A percentile compares a stretch with the other conserved stretches of the same genome.
Evolutionary conservation across 257 asterid species (phyloP).

Genomic region (Prunella vulgaris): DNA sequence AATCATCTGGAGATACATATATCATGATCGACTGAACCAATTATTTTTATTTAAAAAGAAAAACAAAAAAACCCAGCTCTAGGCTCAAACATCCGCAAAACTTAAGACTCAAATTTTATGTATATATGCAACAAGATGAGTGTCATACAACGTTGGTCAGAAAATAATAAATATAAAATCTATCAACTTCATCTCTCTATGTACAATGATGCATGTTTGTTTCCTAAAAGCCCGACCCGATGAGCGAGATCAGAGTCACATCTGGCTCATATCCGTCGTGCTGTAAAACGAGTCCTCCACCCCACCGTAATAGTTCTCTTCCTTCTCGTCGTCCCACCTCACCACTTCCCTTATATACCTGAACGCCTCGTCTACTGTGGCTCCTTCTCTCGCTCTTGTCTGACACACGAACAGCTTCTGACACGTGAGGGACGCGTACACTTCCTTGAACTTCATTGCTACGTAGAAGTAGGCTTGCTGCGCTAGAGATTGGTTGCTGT

Average conservation of each 20-base stretch:
- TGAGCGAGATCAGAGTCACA: background rate
- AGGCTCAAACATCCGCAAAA: too few relatives aligned
- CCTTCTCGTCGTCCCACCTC: slow-evolving; percentile 90
- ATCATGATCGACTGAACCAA: too few relatives aligned
- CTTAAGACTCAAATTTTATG: background rate
- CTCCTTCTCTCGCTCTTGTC: slow-evolving; percentile 68
- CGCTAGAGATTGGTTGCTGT: slow-evolving; percentile 68
- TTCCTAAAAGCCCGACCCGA: background rate
- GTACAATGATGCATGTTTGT: slow-evolving; percentile 16
- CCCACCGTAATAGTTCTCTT: slow-evolving; percentile 40
- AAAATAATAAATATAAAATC: background rate
- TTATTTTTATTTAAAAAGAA: too few relatives aligned
- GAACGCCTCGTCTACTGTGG: slow-evolving; percentile 77
- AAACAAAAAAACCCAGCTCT: too few relatives aligned
- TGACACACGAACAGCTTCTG: slow-evolving; percentile 87
- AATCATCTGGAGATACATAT: too few relatives aligned
- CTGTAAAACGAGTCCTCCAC: slow-evolving; percentile 88
- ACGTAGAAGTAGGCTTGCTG: slow-evolving; percentile 85
- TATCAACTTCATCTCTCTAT: slow-evolving; percentile 20
- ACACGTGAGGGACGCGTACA: slow-evolving; percentile 58
- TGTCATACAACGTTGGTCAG: too few relatives aligned
- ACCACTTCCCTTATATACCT: slow-evolving; percentile 81
- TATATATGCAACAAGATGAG: background rate
- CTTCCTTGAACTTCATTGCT: slow-evolving; percentile 92
- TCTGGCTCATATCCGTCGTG: slow-evolving; percentile 70